Evolutionary conservation across 768 basidiomycete species (phyloP), one percentile per base, ranked within the genome.

Genomic region (Boletus pseudopeckii): DNA sequence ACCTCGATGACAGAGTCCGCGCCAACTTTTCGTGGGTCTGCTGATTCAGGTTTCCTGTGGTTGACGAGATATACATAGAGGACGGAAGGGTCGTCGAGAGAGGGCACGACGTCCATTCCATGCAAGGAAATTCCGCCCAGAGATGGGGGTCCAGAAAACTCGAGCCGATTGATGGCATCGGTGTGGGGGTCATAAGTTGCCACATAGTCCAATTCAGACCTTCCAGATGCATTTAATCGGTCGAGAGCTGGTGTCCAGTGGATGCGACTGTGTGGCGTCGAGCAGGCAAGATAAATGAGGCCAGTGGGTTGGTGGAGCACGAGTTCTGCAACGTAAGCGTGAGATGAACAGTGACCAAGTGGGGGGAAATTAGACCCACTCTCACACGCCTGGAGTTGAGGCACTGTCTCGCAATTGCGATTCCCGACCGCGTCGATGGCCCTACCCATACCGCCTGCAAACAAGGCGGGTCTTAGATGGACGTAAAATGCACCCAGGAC

Each of bases 1-100:
- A 91, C 75, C 64, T 91, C 88, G 22, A 91, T 71, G 48, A 75
- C 79, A 1, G 86, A 87, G 64, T 90, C 83, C 1, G 88, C 85
- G n/a, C 88, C 89, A 6, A 78, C 74, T 14, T 64, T 58, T 7
- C 53, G 59, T 1, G 80, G 68, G 22, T 72, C 64, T 13, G 67
- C 72, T 15, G 67, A 67, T 2, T 73, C 52, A 0, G 86, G 86
- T 18, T 71, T 72, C 30, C 84, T 81, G 64, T 90, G 87, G 64
- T 90, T 90, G 57, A 90, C 73, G n/a, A 86, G 71, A 61, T 87
- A 89, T 15, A 89, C 72, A 56, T 78, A 86, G 9, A 88, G 75
- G 44, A 77, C 67, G 11, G 73, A 67, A 5, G 80, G 73, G 51
- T 84, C 70, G 3, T 72, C 58, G 1, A 71, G 59, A 7, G 84